phyloP scores from a whole-genome alignment of 768 basidiomycete species.

The Bullera alba region DNA sequence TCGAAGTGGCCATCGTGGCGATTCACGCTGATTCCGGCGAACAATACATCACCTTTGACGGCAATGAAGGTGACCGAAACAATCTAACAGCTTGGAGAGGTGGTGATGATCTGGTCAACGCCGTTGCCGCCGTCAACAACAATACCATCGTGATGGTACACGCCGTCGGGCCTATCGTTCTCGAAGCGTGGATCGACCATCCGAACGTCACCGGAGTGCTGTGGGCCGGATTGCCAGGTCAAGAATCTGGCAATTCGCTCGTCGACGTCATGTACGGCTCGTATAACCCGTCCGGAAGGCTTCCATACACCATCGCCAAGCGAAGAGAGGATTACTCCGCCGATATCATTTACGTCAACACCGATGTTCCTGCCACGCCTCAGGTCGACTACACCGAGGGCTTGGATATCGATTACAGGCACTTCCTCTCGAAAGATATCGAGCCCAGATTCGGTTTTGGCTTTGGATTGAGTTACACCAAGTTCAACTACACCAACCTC shows the following conservation, averaged over 20 bases:
- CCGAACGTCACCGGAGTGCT: conserved; percentile 71
- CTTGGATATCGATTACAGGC: conserved; percentile 61
- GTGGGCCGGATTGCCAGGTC: conserved; percentile 62
- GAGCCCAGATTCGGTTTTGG: conserved; percentile 63
- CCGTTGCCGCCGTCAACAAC: conserved; percentile 52
- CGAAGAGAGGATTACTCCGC: conserved; percentile 56
- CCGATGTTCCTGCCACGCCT: conserved; percentile 46
- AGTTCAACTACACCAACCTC: conserved; percentile 64
- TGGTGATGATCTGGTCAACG: conserved; percentile 61
- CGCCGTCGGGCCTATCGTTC: conserved; percentile 55
- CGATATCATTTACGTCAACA: conserved; percentile 50
- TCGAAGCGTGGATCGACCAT: conserved; percentile 63
- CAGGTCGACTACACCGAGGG: conserved; percentile 63
- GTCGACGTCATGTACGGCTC: conserved; percentile 64
- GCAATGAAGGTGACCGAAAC: conserved; percentile 64
- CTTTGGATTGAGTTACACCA: conserved; percentile 79
- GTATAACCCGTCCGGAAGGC: conserved; percentile 64
- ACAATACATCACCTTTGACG: conserved; percentile 70
- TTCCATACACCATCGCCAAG: conserved; percentile 74
- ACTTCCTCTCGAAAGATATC: conserved; percentile 48
- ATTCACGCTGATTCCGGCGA: conserved; percentile 79
- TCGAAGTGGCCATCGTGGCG: conserved; percentile 63
- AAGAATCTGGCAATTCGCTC: conserved; percentile 66
- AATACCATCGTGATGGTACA: conserved; percentile 63
- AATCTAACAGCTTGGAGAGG: conserved; percentile 69